Evolutionary conservation across 208 protist genomes (phyloP).

Genomic region (Leptomonas pyrrhocoris): DNA sequence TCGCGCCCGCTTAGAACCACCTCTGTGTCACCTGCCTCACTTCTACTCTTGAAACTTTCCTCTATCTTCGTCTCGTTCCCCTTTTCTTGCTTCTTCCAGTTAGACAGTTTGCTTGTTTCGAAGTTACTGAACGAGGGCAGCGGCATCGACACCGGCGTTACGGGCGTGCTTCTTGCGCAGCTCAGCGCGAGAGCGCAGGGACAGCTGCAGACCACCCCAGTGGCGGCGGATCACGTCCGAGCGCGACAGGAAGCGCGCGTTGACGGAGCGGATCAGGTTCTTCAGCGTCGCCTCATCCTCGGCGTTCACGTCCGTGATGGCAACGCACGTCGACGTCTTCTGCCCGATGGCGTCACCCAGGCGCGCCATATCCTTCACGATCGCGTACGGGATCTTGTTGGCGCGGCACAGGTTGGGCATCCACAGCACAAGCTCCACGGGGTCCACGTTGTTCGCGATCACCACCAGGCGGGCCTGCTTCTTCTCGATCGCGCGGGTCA

Average conservation of each 20-base stretch:
- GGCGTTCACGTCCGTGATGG: slow-evolving; percentile 95
- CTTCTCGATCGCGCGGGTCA: slow-evolving; percentile 97
- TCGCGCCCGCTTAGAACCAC: too few relatives aligned
- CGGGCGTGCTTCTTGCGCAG: slow-evolving; percentile 82
- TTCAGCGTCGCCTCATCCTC: slow-evolving; percentile 94
- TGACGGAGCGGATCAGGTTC: slow-evolving; percentile 93
- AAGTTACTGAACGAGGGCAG: slow-evolving; percentile 39
- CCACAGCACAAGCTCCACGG: slow-evolving; percentile 99
- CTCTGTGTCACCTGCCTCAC: not conserved
- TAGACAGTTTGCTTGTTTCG: not conserved
- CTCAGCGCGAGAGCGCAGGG: slow-evolving; percentile 76
- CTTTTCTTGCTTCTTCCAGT: not conserved
- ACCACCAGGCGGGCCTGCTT: slow-evolving; percentile 99
- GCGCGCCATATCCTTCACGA: slow-evolving; percentile 99
- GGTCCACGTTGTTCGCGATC: slow-evolving; percentile 99
- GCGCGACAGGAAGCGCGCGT: slow-evolving; percentile 94
- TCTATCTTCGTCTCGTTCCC: not conserved
- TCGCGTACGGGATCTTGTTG: slow-evolving; percentile 99
- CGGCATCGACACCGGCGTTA: slow-evolving; percentile 67
- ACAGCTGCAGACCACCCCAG: slow-evolving; percentile 95
- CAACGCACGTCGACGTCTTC: slow-evolving; percentile 97
- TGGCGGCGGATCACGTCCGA: slow-evolving; percentile 88
- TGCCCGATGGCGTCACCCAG: slow-evolving; percentile 97
- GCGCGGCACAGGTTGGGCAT: slow-evolving; percentile 99
- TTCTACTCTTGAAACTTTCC: not conserved